These are phyloP conservation scores for Cornus florida DNA, from an alignment of 148 eudicot genomes.

Conservation along the genomic window DNA sequence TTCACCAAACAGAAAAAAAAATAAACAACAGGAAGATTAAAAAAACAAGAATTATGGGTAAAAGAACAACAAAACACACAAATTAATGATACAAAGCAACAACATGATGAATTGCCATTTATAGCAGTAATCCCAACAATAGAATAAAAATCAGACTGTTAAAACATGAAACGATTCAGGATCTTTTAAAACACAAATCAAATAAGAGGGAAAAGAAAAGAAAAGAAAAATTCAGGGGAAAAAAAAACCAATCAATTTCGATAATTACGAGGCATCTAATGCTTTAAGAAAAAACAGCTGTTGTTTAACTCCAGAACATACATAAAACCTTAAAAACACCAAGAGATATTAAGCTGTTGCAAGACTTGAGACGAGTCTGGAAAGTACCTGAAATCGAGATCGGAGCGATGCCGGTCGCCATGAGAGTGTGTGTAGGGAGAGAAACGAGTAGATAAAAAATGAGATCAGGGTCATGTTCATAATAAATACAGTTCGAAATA, in stretches of 20 bases:
- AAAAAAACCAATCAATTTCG: not conserved
- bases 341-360: not conserved
- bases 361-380: not conserved
- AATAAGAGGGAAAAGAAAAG: not conserved
- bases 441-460: not conserved
- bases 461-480: not conserved
- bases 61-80: too few relatives aligned
- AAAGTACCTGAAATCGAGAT: constrained; percentile 38
- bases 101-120: not conserved
- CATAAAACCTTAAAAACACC: not conserved
- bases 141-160: not conserved
- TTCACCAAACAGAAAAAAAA: too few relatives aligned
- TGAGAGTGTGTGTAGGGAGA: not conserved
- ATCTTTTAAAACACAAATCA: not conserved
- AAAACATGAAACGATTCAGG: not conserved
- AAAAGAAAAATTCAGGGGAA: not conserved
- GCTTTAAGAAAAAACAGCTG: not conserved
- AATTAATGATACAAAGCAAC: too few relatives aligned
- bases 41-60: too few relatives aligned
- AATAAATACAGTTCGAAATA: too few relatives aligned
- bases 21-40: too few relatives aligned
- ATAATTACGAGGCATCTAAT: not conserved
- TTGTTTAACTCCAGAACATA: not conserved
- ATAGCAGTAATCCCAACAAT: not conserved
- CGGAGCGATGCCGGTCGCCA: constrained; percentile 41